Conservation (phyloP, 768 basidiomycete species). For the Podaxis pistillaris region DNA sequence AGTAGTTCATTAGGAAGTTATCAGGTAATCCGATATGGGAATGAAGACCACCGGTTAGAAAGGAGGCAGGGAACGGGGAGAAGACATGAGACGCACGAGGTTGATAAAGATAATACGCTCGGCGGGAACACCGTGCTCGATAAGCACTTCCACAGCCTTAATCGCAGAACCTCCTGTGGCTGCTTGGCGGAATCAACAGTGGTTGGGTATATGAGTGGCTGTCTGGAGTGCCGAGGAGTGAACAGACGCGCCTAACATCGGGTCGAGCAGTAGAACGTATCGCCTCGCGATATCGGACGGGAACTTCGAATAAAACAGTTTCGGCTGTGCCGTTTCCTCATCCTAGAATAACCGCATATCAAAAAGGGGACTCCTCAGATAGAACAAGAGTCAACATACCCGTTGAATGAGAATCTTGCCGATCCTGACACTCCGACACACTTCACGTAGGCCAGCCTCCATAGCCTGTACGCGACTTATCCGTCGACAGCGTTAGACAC, state of each 20-base stretch:
- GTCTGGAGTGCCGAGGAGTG: neutral
- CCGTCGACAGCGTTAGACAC: too few species aligned
- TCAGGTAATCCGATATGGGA: neutral
- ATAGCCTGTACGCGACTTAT: constrained; percentile 61
- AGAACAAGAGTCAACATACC: constrained; percentile 39
- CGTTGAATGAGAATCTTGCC: constrained; percentile 98
- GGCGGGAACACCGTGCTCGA: constrained; percentile 89
- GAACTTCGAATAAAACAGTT: constrained; percentile 91
- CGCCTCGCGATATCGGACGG: constrained; percentile 90
- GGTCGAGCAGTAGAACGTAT: constrained; percentile 93
- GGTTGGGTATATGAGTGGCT: neutral
- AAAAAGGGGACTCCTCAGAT: neutral
- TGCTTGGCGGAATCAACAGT: constrained; percentile 17
- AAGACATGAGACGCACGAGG: constrained; percentile 49
- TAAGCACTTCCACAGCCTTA: constrained; percentile 93
- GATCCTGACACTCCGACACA: constrained; percentile 90
- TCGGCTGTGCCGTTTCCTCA: constrained; percentile 90
- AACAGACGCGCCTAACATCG: constrained; percentile 81
- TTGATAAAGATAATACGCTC: constrained; percentile 96
- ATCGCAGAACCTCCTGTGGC: constrained; percentile 98
- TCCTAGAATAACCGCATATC: constrained; percentile 49
- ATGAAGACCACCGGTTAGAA: neutral
- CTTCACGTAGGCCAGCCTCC: constrained; percentile 96
- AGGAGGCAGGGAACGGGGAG: neutral
- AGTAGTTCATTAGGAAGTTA: too few species aligned